These are phyloP conservation scores for Suillus hirtellus DNA, from an alignment of 768 basidiomycete genomes.

Conservation along the genomic window DNA sequence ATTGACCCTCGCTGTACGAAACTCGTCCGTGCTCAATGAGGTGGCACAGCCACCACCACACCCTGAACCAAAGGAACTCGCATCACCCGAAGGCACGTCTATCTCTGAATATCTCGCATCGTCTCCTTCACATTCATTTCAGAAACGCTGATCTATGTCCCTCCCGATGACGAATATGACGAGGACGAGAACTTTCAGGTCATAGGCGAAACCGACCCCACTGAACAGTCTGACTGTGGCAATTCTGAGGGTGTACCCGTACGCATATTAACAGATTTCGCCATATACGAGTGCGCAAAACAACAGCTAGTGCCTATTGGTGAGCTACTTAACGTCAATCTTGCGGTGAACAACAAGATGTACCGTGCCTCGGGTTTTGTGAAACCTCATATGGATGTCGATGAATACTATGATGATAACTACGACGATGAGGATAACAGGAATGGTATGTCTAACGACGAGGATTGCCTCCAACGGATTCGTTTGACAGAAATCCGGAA, in stretches of 20 bases:
- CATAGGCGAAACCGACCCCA: slow-evolving; percentile 40
- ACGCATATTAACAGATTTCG: slow-evolving; percentile 54
- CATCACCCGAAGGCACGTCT: background rate
- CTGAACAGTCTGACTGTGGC: slow-evolving; percentile 26
- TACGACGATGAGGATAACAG: slow-evolving; percentile 21
- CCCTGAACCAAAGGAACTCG: background rate
- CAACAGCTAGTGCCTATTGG: slow-evolving; percentile 42
- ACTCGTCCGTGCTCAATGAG: background rate
- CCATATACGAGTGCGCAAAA: slow-evolving; percentile 46
- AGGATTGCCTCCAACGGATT: slow-evolving; percentile 31
- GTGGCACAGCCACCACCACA: background rate
- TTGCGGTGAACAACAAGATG: slow-evolving; percentile 16
- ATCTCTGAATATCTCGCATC: too few species aligned
- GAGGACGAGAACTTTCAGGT: slow-evolving; percentile 46
- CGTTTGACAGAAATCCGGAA: slow-evolving; percentile 46
- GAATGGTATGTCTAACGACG: slow-evolving; percentile 4
- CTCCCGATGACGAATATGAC: slow-evolving; percentile 33
- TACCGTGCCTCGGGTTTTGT: slow-evolving; percentile 43
- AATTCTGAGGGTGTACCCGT: slow-evolving; percentile 50
- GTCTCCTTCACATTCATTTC: background rate
- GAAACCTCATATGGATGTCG: slow-evolving; percentile 36
- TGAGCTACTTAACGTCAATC: slow-evolving; percentile 36
- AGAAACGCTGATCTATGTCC: slow-evolving; percentile 9
- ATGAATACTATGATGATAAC: slow-evolving; percentile 29
- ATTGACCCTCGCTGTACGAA: background rate